A percentile compares a stretch with the other conserved stretches of the same genome.
These are phyloP conservation scores for Eucalyptus erythrocorys DNA, from an alignment of 345 rosid species.

Conservation along the genomic window DNA sequence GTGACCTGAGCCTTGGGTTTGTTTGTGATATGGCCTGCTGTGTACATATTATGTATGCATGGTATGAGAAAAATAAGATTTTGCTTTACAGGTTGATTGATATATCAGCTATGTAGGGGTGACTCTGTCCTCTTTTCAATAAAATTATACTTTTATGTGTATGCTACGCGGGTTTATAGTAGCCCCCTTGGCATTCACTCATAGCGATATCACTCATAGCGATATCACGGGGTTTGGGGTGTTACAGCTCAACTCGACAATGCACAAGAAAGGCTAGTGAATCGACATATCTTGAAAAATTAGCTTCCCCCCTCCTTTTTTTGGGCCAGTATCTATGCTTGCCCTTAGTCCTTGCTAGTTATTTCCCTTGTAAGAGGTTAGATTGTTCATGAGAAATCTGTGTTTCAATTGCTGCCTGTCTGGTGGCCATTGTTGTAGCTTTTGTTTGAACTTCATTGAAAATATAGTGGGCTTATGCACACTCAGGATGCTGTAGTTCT, in stretches of 20 bases:
- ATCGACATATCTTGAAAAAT: not conserved
- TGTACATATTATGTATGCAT: not conserved
- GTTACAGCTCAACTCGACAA: not conserved
- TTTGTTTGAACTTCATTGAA: not conserved
- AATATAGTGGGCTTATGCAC: not conserved
- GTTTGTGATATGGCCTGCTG: not conserved
- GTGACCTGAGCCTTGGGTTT: not conserved
- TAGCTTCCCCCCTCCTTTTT: not conserved
- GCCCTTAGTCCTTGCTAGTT: not conserved
- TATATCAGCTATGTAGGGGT: not conserved
- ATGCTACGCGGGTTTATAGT: not conserved
- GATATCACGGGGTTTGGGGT: not conserved
- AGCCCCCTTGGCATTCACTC: not conserved
- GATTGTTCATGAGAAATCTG: not conserved
- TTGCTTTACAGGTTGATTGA: not conserved
- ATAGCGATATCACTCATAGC: too few relatives aligned
- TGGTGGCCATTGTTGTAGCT: not conserved
- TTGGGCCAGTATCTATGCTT: not conserved
- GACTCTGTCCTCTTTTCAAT: not conserved
- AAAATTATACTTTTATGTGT: not conserved
- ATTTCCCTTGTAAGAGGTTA: not conserved
- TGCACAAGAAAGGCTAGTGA: not conserved
- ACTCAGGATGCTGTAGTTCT: not conserved
- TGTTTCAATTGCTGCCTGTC: not conserved
- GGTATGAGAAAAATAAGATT: not conserved